Evolutionary conservation across 2,329 filamentous ascomycete genomes (phyloP).

Genomic region (Amauroascus verrucosus): DNA sequence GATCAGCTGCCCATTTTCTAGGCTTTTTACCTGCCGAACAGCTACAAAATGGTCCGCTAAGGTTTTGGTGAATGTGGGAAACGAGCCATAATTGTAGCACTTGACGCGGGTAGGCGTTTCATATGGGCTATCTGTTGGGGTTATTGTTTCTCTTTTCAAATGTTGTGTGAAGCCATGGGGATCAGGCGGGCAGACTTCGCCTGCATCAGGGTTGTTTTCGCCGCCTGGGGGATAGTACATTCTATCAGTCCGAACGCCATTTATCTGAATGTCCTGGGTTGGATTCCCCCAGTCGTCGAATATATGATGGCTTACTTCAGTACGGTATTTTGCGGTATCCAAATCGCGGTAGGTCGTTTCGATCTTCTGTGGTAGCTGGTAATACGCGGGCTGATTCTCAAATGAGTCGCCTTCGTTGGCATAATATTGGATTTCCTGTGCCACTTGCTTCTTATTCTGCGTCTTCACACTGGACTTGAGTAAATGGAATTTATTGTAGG

Average conservation of each 20-base stretch:
- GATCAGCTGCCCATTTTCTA: neutral
- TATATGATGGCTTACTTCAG: neutral
- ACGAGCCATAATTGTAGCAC: neutral
- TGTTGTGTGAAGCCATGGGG: conserved; percentile 2
- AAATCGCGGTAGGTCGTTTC: conserved; percentile 3
- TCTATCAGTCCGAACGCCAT: neutral
- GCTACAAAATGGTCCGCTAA: neutral
- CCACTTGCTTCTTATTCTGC: neutral
- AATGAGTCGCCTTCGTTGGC: neutral
- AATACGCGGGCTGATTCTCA: conserved; percentile 3
- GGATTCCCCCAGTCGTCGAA: conserved; percentile 11
- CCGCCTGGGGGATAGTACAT: conserved; percentile 1
- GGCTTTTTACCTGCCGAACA: neutral
- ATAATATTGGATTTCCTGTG: neutral
- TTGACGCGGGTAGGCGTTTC: neutral
- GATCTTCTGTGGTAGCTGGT: conserved; percentile 2
- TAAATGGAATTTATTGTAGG: conserved; percentile 11
- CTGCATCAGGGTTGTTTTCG: too few relatives aligned
- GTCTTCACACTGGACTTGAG: neutral
- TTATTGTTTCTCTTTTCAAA: neutral
- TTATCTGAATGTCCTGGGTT: neutral
- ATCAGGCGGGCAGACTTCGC: conserved; percentile 5
- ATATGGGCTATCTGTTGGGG: neutral
- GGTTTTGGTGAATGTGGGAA: neutral
- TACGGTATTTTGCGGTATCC: neutral